Base-by-base conservation (phyloP, 768 basidiomycete genomes). In the Kwoniella dejecticola region DNA sequence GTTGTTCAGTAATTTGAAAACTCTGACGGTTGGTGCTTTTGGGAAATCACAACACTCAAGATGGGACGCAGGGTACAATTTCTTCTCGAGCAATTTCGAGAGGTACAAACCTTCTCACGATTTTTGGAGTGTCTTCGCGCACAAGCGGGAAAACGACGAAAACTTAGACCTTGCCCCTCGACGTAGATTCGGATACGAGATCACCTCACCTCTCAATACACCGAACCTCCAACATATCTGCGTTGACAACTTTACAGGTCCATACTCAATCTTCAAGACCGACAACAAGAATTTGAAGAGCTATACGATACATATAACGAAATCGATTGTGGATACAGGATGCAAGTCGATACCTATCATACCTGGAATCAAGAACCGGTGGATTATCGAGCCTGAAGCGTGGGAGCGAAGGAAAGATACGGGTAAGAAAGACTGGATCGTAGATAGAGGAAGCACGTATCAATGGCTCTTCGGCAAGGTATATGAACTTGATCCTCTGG, bases 211-310 rank as follows among this genome's bases (percentile, higher is more conserved):
- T 13, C 29, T 7, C 26, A 1, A 24, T 24, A 26, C 46, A 48
- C n/a, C n/a, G n/a, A 38, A 17, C 36, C 27, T 48, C 8, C 3
- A 30, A 48, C 46, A 48, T 29, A 24, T 48, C 24, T 48, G 46
- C 29, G 26, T 48, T 4, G 46, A 48, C 29, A 48, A 48, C n/a
- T 48, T 48, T 30, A 48, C 46, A 26, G 46, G 46, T 12, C 46
- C 46, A 24, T 15, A 26, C 0, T 48, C 46, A 1, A 26, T 48
- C 0, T 48, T 30, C 46, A 1, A 21, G 6, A 15, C 11, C 2
- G n/a, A 27, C 8, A 13, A 7, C 27, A 13, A 48, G 6, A 48
- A 13, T 3, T 13, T 48, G n/a, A 4, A 48, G 12, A 48, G 5
- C 3, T 48, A 48, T 27, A 48, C 46, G 2, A 48, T 48, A 30